These are phyloP conservation scores for Naganishia albida DNA, from an alignment of 1,284 basidiomycete genomes.

Conservation along the genomic window DNA sequence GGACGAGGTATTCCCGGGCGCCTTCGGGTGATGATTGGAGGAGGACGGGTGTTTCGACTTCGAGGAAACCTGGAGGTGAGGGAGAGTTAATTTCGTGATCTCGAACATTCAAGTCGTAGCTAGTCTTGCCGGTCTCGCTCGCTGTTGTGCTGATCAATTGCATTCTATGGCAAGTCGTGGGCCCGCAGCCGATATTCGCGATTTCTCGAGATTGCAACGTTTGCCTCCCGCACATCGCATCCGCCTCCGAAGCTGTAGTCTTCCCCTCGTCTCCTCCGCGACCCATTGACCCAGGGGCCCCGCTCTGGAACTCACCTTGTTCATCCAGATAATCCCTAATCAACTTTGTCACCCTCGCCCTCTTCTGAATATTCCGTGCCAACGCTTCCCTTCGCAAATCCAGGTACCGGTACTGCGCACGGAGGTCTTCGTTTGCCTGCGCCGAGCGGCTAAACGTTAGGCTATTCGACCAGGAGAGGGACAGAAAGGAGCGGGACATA, in stretches of 20 bases:
- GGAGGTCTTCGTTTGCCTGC: slow-evolving; percentile 79
- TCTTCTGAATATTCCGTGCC: slow-evolving; percentile 73
- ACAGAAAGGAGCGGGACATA: slow-evolving; percentile 53
- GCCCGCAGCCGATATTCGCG: no score
- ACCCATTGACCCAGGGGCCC: no score
- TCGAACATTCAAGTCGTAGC: slow-evolving; percentile 70
- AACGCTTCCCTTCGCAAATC: slow-evolving; percentile 77
- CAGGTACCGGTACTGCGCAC: slow-evolving; percentile 80
- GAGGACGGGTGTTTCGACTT: slow-evolving; percentile 92
- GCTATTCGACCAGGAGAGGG: not conserved
- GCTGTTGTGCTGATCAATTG: no score
- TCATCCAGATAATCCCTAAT: slow-evolving; percentile 73
- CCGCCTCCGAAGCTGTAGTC: no score
- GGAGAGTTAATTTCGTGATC: slow-evolving; percentile 56
- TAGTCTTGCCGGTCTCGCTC: slow-evolving; percentile 72
- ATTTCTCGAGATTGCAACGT: no score
- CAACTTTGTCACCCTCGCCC: slow-evolving; percentile 76
- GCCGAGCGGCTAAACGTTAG: slow-evolving; percentile 3
- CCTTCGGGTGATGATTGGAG: slow-evolving; percentile 92
- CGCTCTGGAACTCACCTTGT: slow-evolving; percentile 65
- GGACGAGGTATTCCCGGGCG: slow-evolving; percentile 90
- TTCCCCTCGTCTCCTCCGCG: no score
- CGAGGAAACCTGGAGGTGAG: slow-evolving; percentile 67
- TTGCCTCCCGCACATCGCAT: no score
- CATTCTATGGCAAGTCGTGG: no score